Conservation (phyloP, 768 basidiomycete genomes). For the Russula sp. region DNA sequence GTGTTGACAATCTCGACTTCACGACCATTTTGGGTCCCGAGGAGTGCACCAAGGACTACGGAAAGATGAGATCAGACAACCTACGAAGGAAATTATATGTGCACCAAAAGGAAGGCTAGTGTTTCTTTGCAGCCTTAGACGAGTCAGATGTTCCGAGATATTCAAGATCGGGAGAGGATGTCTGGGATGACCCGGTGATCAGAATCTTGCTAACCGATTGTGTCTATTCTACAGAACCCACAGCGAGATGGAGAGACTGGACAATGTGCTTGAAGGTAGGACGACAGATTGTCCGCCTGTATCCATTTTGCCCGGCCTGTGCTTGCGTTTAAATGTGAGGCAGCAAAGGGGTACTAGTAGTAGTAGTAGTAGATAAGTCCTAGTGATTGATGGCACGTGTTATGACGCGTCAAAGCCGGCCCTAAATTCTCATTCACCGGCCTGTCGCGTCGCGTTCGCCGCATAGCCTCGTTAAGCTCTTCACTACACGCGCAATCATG, state of each 20-base stretch:
- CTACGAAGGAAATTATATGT: slow-evolving; percentile 22
- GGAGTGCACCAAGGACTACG: slow-evolving; percentile 84
- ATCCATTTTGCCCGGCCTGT: slow-evolving; percentile 45
- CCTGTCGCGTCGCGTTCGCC: not conserved
- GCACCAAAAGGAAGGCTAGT: slow-evolving; percentile 59
- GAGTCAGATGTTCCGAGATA: slow-evolving; percentile 91
- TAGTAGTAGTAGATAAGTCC: not conserved
- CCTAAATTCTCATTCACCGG: slow-evolving; percentile 2
- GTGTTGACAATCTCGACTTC: slow-evolving; percentile 97
- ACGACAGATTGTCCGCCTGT: slow-evolving; percentile 74
- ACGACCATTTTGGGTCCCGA: slow-evolving; percentile 90
- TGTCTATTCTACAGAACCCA: slow-evolving; percentile 33
- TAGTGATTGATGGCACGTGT: not conserved
- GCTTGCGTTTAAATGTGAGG: not conserved
- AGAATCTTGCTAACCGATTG: not conserved
- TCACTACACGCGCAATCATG: slow-evolving; percentile 39
- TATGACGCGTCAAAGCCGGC: slow-evolving; percentile 9
- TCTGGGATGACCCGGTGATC: slow-evolving; percentile 36
- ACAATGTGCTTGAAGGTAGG: slow-evolving; percentile 61
- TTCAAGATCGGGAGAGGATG: slow-evolving; percentile 96
- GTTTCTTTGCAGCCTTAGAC: slow-evolving; percentile 69
- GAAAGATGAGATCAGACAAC: slow-evolving; percentile 2
- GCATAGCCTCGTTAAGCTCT: not conserved
- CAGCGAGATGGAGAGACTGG: slow-evolving; percentile 72
- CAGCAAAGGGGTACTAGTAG: not conserved